Conservation (phyloP, 1,284 basidiomycete species). For the Ceratobasidium sp. region DNA sequence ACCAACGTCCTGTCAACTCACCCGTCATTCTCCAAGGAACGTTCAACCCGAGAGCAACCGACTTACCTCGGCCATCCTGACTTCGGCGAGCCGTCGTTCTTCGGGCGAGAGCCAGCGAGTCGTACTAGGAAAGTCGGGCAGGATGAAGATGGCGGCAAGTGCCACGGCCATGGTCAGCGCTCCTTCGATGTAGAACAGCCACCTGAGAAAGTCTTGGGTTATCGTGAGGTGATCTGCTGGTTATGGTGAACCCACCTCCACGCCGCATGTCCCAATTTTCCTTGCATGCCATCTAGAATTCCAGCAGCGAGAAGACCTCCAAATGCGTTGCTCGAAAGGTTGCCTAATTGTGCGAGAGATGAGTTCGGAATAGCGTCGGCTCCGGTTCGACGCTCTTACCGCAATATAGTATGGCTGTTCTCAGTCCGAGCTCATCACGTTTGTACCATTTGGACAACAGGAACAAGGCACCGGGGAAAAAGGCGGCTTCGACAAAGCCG, state of each 20-base stretch:
- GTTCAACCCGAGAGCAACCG: constrained; percentile 44
- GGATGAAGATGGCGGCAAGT: constrained; percentile 65
- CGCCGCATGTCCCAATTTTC: constrained; percentile 69
- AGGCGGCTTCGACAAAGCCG: constrained; percentile 69
- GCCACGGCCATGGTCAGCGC: constrained; percentile 69
- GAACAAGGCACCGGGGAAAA: constrained; percentile 71
- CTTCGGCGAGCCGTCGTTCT: constrained; percentile 69
- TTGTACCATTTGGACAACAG: constrained; percentile 77
- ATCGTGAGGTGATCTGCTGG: constrained; percentile 53
- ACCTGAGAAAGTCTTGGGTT: constrained; percentile 54
- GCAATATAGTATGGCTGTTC: constrained; percentile 60
- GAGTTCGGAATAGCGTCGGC: not conserved
- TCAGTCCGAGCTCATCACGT: constrained; percentile 67
- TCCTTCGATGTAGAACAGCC: constrained; percentile 82
- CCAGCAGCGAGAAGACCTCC: constrained; percentile 77
- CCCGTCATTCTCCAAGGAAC: constrained; percentile 46
- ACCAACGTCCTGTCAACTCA: constrained; percentile 53
- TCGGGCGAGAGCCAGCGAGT: constrained; percentile 63
- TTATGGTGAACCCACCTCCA: constrained; percentile 57
- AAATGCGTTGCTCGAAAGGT: constrained; percentile 80
- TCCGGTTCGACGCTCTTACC: constrained; percentile 49
- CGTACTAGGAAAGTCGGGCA: constrained; percentile 76
- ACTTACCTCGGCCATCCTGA: constrained; percentile 74
- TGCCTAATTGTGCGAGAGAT: constrained; percentile 68
- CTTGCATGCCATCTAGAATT: constrained; percentile 73